Evolutionary conservation across 805 yeast genomes (phyloP), one percentile per base, ranked within the genome.

Genomic region (Starmerella roubikii): DNA sequence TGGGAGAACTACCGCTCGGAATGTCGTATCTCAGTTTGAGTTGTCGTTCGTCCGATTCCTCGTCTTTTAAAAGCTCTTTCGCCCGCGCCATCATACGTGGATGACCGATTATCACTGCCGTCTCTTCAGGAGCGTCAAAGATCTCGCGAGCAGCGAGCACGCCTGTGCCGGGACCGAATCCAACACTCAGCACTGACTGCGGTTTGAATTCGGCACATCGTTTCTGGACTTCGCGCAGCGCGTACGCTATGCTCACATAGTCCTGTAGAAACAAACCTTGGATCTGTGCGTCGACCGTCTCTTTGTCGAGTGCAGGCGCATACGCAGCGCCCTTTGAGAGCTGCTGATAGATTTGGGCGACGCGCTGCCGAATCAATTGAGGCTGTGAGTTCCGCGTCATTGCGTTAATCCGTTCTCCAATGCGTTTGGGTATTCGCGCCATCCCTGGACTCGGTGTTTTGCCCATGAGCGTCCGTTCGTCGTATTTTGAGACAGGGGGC

Each of bases 131-230:
- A 0, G 93, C 84, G 16, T 59, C 55, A 74, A 83, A 72, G 1
- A 86, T 51, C 51, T 85, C 94, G 53, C 86, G 83, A 37, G 85
- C 62, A 0, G 93, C 97, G 13, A 86, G 60, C 65, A 91, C 74
- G 2, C 96, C 96, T 0, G 93, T 78, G 2, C 84, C 88, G 1
- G 98, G 97, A 0, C 98, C 97, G 54, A 69, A 76, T 0, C 94
- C 88, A 12, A 83, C 71, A 52, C 83, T 93, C 35, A 91, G 63
- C 0, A 91, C 71, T 4, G 71, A 63, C 22, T 67, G 53, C 0
- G 96, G 96, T 18, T 57, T 57, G 61, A 84, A 81, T 1, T 45
- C 34, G 0, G 61, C 62, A 17, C 67, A 56, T 30, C 86, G 64
- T 32, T 66, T 64, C 47, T 71, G 65, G 26, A 85, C 59, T 49